These are phyloP conservation scores for Sclerotiophoma versabilis DNA, from an alignment of 2,329 filamentous ascomycete genomes.

Conservation along the genomic window DNA sequence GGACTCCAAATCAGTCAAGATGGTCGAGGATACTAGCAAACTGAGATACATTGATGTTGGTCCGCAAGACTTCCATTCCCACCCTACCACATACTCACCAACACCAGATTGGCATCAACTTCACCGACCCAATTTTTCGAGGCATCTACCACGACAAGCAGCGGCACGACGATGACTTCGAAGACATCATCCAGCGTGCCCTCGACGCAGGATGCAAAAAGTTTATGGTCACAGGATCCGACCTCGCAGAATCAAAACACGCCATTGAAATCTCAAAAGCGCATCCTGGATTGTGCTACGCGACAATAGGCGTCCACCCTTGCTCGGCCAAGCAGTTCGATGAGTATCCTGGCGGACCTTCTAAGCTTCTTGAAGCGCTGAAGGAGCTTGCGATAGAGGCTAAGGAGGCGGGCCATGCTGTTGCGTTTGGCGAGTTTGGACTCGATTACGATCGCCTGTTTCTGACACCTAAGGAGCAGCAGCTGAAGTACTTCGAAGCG, in stretches of 20 bases:
- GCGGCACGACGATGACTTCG: conserved; percentile 75
- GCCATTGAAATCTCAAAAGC: conserved; percentile 76
- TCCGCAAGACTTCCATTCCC: conserved; percentile 30
- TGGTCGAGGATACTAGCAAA: conserved; percentile 20
- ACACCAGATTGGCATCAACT: conserved; percentile 84
- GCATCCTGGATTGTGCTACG: conserved; percentile 81
- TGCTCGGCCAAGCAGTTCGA: conserved; percentile 85
- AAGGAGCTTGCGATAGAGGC: conserved; percentile 68
- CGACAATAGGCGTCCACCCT: conserved; percentile 92
- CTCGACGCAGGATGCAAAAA: conserved; percentile 81
- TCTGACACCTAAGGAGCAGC: conserved; percentile 77
- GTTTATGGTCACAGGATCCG: conserved; percentile 92
- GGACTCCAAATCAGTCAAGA: neutral
- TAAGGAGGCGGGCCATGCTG: conserved; percentile 66
- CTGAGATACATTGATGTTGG: conserved; percentile 55
- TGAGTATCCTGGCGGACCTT: conserved; percentile 64
- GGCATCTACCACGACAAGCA: conserved; percentile 84
- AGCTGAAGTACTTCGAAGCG: conserved; percentile 82
- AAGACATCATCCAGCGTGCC: conserved; percentile 79
- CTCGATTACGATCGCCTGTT: conserved; percentile 94
- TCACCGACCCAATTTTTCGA: conserved; percentile 88
- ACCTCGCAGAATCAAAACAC: conserved; percentile 77
- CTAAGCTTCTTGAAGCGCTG: conserved; percentile 64
- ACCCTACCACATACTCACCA: conserved; percentile 17
- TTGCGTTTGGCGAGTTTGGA: conserved; percentile 92